Evolutionary conservation across 345 rosid species (phyloP).

Genomic region (Eucalyptus guilfoylei): DNA sequence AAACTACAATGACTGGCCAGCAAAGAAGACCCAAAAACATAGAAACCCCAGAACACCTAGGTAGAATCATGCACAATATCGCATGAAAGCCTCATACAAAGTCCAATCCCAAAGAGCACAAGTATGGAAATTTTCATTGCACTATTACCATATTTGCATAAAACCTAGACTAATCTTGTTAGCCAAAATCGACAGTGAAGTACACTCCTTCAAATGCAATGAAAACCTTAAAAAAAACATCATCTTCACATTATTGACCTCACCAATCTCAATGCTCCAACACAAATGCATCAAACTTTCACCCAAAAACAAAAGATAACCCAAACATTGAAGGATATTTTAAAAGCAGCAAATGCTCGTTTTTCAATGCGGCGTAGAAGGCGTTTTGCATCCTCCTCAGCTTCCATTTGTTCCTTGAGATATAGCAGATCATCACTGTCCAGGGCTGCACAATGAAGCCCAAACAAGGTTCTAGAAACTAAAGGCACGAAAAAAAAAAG

Average conservation of each 20-base stretch:
- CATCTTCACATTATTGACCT: background rate
- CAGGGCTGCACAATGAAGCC: conserved; percentile 54
- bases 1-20: background rate
- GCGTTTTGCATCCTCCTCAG: conserved; percentile 97
- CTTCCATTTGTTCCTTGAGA: conserved; percentile 99
- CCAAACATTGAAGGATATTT: conserved; percentile 57
- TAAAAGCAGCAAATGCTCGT: conserved; percentile 95
- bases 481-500: background rate
- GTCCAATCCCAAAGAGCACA: background rate
- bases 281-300: background rate
- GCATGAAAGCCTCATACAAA: background rate
- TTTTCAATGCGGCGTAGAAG: conserved; percentile 93
- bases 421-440: conserved; percentile 98
- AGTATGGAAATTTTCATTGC: background rate
- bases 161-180: background rate
- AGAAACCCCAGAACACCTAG: background rate
- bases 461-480: conserved; percentile 12
- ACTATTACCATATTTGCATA: background rate
- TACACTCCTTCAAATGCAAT: background rate
- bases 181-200: background rate
- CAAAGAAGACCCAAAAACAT: background rate
- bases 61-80: background rate
- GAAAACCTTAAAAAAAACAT: background rate
- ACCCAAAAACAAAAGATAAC: background rate
- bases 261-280: background rate